Percentiles rank a stretch among this genome's conserved stretches.
phyloP scores from a whole-genome alignment of 305 asterid species.

The Solanum chacoense region DNA sequence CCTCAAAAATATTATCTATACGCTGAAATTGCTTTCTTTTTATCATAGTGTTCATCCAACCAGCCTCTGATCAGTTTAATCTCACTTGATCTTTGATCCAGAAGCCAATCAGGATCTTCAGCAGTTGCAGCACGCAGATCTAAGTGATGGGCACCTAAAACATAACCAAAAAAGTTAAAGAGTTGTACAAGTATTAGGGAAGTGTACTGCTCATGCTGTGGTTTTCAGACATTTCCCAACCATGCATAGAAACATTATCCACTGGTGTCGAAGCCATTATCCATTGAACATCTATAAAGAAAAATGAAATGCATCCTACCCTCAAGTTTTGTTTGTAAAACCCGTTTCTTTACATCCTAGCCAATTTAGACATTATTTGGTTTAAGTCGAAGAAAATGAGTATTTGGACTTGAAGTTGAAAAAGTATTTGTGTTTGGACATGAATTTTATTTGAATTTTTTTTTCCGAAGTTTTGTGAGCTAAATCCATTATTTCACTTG shows the following conservation, averaged over 20 bases:
- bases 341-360: background rate
- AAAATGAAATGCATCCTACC: background rate
- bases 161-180: background rate
- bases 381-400: background rate
- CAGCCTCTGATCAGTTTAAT: slow-evolving; percentile 49
- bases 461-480: background rate
- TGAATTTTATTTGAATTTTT: background rate
- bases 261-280: background rate
- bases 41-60: slow-evolving; percentile 44
- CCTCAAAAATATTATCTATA: slow-evolving; percentile 6
- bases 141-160: slow-evolving; percentile 81
- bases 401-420: background rate
- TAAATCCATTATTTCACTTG: background rate
- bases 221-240: background rate
- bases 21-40: slow-evolving; percentile 21
- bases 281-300: background rate
- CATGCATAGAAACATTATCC: background rate
- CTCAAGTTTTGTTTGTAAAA: background rate
- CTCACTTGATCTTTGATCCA: slow-evolving; percentile 63
- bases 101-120: slow-evolving; percentile 77
- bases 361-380: background rate
- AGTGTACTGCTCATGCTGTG: background rate
- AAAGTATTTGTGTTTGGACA: background rate
- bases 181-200: background rate
- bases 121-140: slow-evolving; percentile 72